Evolutionary conservation across 495 filamentous ascomycete species (phyloP).

Genomic region (Rhizodiscina lignyota): DNA sequence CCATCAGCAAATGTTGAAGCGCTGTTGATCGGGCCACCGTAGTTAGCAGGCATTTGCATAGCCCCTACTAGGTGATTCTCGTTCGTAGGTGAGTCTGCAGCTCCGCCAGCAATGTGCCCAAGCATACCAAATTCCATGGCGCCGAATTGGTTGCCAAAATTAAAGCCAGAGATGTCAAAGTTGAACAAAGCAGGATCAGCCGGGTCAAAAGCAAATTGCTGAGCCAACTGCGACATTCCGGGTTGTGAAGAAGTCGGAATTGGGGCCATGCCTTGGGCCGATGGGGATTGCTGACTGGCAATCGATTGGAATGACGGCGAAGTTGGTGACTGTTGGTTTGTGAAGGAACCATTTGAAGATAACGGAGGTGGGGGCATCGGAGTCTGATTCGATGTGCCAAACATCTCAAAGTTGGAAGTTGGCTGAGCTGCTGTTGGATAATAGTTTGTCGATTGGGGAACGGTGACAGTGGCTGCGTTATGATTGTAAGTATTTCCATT

Average conservation of each 20-base stretch:
- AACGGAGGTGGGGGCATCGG: neutral
- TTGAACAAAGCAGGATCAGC: slow-evolving; percentile 84
- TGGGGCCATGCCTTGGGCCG: slow-evolving; percentile 21
- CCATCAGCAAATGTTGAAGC: neutral
- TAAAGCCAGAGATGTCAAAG: slow-evolving; percentile 81
- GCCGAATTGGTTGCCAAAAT: slow-evolving; percentile 91
- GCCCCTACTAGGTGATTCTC: slow-evolving; percentile 32
- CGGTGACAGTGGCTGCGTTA: slow-evolving; percentile 3
- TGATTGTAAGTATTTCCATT: slow-evolving; percentile 7
- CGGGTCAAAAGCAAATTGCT: slow-evolving; percentile 47
- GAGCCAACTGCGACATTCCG: neutral
- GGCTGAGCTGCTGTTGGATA: neutral
- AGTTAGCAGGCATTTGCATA: slow-evolving; percentile 5
- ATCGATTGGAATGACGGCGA: slow-evolving; percentile 14
- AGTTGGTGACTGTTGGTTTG: slow-evolving; percentile 14
- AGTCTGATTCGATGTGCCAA: neutral
- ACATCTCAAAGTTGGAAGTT: neutral
- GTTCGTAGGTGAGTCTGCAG: slow-evolving; percentile 57
- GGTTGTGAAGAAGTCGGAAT: neutral
- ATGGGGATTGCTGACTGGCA: slow-evolving; percentile 14
- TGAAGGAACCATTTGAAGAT: slow-evolving; percentile 14
- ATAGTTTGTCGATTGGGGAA: neutral
- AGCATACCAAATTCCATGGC: slow-evolving; percentile 89
- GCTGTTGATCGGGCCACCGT: slow-evolving; percentile 4
- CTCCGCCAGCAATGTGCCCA: slow-evolving; percentile 79